Base-by-base conservation (phyloP, 495 filamentous ascomycete genomes). In the Lasiosphaeria miniovina region DNA sequence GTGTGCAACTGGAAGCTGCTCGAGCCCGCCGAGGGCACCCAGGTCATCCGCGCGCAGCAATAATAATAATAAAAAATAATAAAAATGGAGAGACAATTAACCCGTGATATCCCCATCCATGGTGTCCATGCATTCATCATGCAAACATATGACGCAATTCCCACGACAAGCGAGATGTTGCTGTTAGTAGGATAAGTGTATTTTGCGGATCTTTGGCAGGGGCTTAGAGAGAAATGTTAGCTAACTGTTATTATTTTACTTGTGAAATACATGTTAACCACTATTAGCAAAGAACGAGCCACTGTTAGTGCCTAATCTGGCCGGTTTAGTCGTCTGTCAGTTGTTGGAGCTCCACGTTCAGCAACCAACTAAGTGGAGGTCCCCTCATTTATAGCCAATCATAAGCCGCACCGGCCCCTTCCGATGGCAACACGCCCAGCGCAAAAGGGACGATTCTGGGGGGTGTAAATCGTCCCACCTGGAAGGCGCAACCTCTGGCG, bases 11-110 rank as follows among this genome's bases (percentile, higher is more conserved):
- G 93, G 91, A 88, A 88, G 71, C 65, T 98, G 58, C 80, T 98
- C 32, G 88, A 94, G 74, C 92, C 90, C 4, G 93, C 93, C 0
- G 83, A 96, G 61, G 93, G 93, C 43, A 87, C 90, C 1, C 88
- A 82, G 32, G 85, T 95, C 14, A 65, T 68, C 49, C 59, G 71
- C 55, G 36, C 36, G 15, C 12, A 7, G 15, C 15, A 46, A 46
- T 46, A 46, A 46, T 67, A 60, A 52, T 57, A 45, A 57, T 9
- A 41, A 55, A 49, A 34, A 58, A 32, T 49, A 55, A 45, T 62
- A 6, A 53, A 57, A 59, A 60, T 55, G 54, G 45, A 63, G 33
- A 14, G 12, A 46, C 12, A 9, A n/a, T n/a, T n/a, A 54, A 34
- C 36, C 34, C n/a, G 57, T 63, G 63, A 68, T 66, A 66, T 57